Base-by-base conservation (phyloP, 2,329 filamentous ascomycete species). In the Colletotrichum sp. region DNA sequence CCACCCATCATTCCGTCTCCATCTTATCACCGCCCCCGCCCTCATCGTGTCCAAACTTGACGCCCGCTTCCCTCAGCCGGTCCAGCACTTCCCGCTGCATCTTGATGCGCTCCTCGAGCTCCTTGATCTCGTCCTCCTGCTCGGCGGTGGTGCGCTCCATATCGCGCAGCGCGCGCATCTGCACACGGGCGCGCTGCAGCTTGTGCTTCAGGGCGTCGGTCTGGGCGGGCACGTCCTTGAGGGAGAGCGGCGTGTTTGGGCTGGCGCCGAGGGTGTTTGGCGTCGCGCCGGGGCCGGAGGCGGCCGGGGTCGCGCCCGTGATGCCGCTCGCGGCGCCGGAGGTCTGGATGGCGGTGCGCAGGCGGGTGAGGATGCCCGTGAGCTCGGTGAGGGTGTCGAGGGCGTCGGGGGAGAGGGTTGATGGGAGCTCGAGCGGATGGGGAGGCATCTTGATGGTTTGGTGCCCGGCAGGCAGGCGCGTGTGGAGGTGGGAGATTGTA, bases 311-410 rank as follows among this genome's bases (percentile, higher is more conserved):
- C 67, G 83, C 84, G 65, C 84, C 86, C 8, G 83, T 83, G 60
- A 85, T 84, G 65, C 86, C 81, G 69, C 86, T 83, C 52, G 86
- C 80, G 13, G 79, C 74, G 64, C 84, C 78, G 66, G 85, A 84
- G 62, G 86, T 83, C 81, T 87, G 80, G 79, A 87, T 85, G 18
- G 81, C 76, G 82, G 87, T 88, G 79, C 94, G 92, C 21, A 98
- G 90, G 67, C 95, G 94, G 79, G 92, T 89, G 77, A 98, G 92
- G 79, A 98, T 92, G 75, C 92, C 90, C 81, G 95, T 93, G 70
- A 98, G 92, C 81, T 96, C 92, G 30, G 96, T 95, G 70, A 98
- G 91, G 79, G 95, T 92, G 87, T 98, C 96, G 86, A 98, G 95
- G 66, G 92, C 92, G 84, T 96, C 93, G 32, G 96, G 94, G 66